These are phyloP conservation scores for Xylariaceae sp. DNA, from an alignment of 2,329 filamentous ascomycete species.

Conservation along the genomic window DNA sequence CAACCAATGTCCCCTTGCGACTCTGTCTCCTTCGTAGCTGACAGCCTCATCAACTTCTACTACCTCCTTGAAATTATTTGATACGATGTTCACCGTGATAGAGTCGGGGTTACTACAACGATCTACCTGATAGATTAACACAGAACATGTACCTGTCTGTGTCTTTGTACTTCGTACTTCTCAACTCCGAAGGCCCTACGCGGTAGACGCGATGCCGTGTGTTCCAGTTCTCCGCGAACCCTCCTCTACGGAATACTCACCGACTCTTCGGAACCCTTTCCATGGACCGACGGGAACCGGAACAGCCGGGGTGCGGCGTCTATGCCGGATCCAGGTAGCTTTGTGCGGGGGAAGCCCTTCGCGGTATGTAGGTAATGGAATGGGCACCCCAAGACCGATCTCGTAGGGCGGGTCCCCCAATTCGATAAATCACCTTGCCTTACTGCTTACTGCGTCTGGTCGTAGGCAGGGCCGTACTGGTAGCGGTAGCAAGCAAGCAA, in stretches of 20 bases:
- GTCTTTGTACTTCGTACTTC: too few species aligned
- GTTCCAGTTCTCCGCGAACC: not conserved
- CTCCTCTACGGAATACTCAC: constrained; percentile 5
- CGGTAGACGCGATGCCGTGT: not conserved
- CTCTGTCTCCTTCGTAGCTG: not conserved
- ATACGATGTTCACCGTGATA: too few species aligned
- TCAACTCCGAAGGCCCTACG: not conserved
- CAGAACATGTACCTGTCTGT: too few species aligned
- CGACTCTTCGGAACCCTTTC: constrained; percentile 16
- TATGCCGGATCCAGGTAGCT: constrained; percentile 2
- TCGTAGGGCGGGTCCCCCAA: constrained; percentile 7
- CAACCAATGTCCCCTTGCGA: not conserved
- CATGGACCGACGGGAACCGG: constrained; percentile 4
- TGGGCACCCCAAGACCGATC: not conserved
- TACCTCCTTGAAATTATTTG: not conserved
- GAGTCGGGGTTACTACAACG: too few species aligned
- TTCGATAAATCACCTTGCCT: not conserved
- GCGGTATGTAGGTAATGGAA: constrained; percentile 1
- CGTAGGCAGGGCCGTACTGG: too few species aligned
- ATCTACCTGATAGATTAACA: too few species aligned
- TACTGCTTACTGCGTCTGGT: not conserved
- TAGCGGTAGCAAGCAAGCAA: too few species aligned
- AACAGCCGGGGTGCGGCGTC: constrained; percentile 10
- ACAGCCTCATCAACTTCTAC: constrained; percentile 1
- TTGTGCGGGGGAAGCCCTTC: constrained; percentile 3